A percentile compares a stretch with the other conserved stretches of the same genome.
Evolutionary conservation across 192 early-diverging fungal species (phyloP).

Genomic region (Coemansia sp.): DNA sequence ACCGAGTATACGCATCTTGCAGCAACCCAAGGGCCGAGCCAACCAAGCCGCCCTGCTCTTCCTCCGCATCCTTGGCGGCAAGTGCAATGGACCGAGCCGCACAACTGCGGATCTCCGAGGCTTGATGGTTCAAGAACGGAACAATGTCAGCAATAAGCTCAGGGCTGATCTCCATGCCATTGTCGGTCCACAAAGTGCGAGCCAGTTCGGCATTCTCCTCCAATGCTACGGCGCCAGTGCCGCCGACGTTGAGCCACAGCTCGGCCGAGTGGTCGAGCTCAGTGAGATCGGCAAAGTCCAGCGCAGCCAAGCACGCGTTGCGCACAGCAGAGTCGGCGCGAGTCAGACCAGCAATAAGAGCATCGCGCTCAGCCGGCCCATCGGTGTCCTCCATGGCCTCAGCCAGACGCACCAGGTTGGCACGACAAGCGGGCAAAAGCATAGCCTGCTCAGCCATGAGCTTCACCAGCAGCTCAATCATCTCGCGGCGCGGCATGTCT

Average conservation of each 20-base stretch:
- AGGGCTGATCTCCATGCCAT: conserved; percentile 30
- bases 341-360: conserved; percentile 27
- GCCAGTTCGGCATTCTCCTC: conserved; percentile 42
- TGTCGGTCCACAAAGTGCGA: conserved; percentile 41
- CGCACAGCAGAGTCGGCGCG: conserved; percentile 44
- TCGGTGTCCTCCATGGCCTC: conserved; percentile 54
- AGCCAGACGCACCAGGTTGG: conserved; percentile 57
- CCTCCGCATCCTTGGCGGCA: conserved; percentile 3
- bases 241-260: conserved; percentile 41
- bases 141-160: conserved; percentile 28
- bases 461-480: conserved; percentile 59
- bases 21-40: conserved; percentile 17
- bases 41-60: background rate
- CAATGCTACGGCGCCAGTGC: conserved; percentile 21
- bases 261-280: conserved; percentile 19
- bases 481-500: conserved; percentile 60
- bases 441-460: conserved; percentile 61
- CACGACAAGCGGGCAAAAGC: conserved; percentile 35
- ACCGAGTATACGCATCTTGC: conserved; percentile 23
- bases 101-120: conserved; percentile 27
- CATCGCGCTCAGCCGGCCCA: conserved; percentile 34
- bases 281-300: conserved; percentile 49
- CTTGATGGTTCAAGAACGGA: conserved; percentile 18
- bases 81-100: conserved; percentile 28
- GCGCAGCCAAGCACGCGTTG: conserved; percentile 41